Percentiles rank a stretch among this genome's conserved stretches.
phyloP scores from a whole-genome alignment of 208 protist genomes.

The Kentomonas sorsogonicus region DNA sequence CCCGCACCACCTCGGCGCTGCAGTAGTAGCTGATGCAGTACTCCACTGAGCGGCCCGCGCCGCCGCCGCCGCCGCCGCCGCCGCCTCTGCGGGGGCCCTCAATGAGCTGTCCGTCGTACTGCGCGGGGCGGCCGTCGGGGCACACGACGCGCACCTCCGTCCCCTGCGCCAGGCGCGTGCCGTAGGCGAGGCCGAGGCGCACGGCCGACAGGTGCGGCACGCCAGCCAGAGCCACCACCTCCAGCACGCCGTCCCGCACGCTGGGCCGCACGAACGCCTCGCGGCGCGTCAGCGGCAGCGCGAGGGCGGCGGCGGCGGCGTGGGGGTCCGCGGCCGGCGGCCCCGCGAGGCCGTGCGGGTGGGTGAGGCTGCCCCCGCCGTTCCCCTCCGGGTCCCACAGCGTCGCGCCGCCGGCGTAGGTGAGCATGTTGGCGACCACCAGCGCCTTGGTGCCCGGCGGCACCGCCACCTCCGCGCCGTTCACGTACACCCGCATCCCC shows the following conservation, averaged over 20 bases:
- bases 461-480: constrained; percentile 20
- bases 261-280: constrained; percentile 19
- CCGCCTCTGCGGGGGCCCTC: neutral
- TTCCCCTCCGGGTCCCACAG: constrained; percentile 36
- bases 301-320: constrained; percentile 42
- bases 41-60: no score
- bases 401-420: constrained; percentile 48
- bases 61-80: no score
- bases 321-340: no score
- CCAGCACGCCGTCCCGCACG: constrained; percentile 33
- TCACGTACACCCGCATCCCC: constrained; percentile 19
- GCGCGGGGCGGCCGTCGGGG: constrained; percentile 18
- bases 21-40: no score
- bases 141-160: constrained; percentile 21
- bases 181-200: constrained; percentile 37
- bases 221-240: constrained; percentile 41
- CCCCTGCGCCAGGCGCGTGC: constrained; percentile 43
- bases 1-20: no score
- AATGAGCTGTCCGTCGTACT: constrained; percentile 56
- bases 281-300: constrained; percentile 18
- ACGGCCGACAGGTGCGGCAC: constrained; percentile 52
- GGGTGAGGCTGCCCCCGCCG: no score
- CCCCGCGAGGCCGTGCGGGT: no score
- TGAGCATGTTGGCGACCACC: constrained; percentile 48
- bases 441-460: constrained; percentile 43